Evolutionary conservation across 495 filamentous ascomycete genomes (phyloP), one percentile per base, ranked within the genome.

Genomic region (Aspergillus baeticus): DNA sequence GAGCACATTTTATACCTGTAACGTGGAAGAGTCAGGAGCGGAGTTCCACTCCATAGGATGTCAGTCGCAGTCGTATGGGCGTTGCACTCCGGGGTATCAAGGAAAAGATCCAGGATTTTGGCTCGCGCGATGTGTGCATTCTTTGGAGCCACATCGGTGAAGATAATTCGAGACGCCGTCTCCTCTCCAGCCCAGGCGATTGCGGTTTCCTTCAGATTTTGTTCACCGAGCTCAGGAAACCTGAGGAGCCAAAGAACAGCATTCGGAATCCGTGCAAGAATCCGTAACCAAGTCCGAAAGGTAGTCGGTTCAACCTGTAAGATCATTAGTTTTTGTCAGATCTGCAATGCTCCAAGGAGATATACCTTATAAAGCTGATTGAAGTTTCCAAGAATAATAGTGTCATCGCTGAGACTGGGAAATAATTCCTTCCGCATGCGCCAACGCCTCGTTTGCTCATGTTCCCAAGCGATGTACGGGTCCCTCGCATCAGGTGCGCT

Each of bases 1-100:
- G 90, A 95, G 71, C 95, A 98, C 94, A 99, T 99, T 76, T 99
- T 99, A 70, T 97, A 96, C 51, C 85, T 81, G 71, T 97, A 94
- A 29, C 93, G 83, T n/a, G 92, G 92, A n/a, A 92, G 79, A 0
- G 94, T 99, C 51, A 98, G 76, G 48, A 99, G 78, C 33, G 94
- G 94, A 6, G 95, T 99, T 49, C 90, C 92, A 42, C 88, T 92
- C 94, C 94, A 99, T 18, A 98, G 78, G 8, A 98, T 87, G 65
- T 99, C 94, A 5, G 94, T 96, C 7, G 94, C 93, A 0, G 94
- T 99, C 17, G 95, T 99, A 72, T 99, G 94, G 5, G 91, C 94
- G 68, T 98, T 98, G 75, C 94, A 99, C 73, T 99, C 94, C 4
- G 94, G 91, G 0, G 94, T 99, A 70, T 99, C 94, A 18, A 99